Percentiles rank a stretch among this genome's conserved stretches.
phyloP scores from a whole-genome alignment of 352 stramenopile species.

The Phytophthora sojae region DNA sequence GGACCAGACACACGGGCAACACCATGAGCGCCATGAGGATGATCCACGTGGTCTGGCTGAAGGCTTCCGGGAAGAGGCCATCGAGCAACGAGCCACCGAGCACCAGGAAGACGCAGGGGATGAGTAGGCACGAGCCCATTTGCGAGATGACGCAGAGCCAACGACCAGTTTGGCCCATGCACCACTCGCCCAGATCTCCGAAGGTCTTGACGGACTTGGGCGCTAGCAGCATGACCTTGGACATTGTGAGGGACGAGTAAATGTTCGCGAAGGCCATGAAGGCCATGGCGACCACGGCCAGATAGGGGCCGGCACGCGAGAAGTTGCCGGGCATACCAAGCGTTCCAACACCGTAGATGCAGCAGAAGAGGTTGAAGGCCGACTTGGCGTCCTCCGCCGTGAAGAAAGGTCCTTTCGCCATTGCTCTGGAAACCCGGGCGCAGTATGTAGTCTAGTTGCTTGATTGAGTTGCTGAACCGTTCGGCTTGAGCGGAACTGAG shows the following conservation, averaged over 20 bases:
- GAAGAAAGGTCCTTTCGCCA: conserved; percentile 26
- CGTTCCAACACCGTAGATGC: conserved; percentile 57
- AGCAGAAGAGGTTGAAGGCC: conserved; percentile 50
- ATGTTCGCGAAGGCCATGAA: conserved; percentile 60
- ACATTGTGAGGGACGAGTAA: conserved; percentile 45
- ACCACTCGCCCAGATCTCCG: conserved; percentile 59
- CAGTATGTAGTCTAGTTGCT: not conserved
- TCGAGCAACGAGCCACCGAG: conserved; percentile 54
- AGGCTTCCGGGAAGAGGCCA: conserved; percentile 53
- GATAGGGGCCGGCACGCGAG: conserved; percentile 39
- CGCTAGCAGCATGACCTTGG: conserved; percentile 51
- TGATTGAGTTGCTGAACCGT: not conserved
- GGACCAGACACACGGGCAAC: conserved; percentile 51
- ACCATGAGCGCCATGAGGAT: conserved; percentile 53
- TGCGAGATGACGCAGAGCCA: conserved; percentile 50
- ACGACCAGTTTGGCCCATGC: conserved; percentile 49
- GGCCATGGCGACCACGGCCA: conserved; percentile 41
- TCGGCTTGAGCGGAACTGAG: not conserved
- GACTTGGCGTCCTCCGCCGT: conserved; percentile 51
- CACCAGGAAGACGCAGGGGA: conserved; percentile 58
- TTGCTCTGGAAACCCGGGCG: not conserved
- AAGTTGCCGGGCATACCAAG: too few relatives aligned
- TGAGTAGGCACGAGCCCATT: conserved; percentile 50
- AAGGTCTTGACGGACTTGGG: conserved; percentile 57
- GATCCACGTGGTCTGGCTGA: conserved; percentile 50